Evolutionary conservation across 1,139 yeast species (phyloP).

Genomic region (Saccharomyces hybrid): DNA sequence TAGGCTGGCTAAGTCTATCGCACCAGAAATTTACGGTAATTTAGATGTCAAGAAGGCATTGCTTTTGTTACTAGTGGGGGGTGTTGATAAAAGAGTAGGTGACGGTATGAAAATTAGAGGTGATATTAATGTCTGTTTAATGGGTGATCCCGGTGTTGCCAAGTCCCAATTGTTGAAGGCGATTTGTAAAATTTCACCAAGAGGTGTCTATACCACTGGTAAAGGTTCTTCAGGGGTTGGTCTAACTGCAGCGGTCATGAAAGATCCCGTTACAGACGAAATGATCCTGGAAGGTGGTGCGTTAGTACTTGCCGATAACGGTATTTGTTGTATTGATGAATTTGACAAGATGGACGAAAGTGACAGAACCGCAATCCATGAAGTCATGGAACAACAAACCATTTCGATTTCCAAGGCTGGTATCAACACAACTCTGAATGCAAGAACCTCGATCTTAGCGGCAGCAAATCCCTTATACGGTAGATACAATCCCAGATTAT

Average conservation of each 20-base stretch:
- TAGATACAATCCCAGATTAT: constrained; percentile 79
- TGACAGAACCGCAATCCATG: constrained; percentile 97
- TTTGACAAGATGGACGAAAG: constrained; percentile 97
- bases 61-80: constrained; percentile 78
- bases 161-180: constrained; percentile 92
- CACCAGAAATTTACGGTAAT: constrained; percentile 96
- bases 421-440: constrained; percentile 90
- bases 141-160: constrained; percentile 99
- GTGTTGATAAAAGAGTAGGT: constrained; percentile 88
- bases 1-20: constrained; percentile 78
- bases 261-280: constrained; percentile 97
- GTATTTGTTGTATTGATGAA: constrained; percentile 97
- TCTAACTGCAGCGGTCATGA: constrained; percentile 96
- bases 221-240: constrained; percentile 99
- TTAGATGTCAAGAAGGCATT: constrained; percentile 88
- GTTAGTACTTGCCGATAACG: constrained; percentile 91
- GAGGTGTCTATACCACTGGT: constrained; percentile 97
- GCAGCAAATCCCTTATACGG: constrained; percentile 98
- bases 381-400: constrained; percentile 99
- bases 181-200: constrained; percentile 86
- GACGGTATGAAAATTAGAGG: constrained; percentile 98
- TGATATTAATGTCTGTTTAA: constrained; percentile 88
- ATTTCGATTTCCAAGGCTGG: constrained; percentile 97
- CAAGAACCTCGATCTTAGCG: constrained; percentile 90
- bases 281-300: constrained; percentile 99